Conservation (phyloP, 805 yeast species). For the Sporopachydermia lactativora region DNA sequence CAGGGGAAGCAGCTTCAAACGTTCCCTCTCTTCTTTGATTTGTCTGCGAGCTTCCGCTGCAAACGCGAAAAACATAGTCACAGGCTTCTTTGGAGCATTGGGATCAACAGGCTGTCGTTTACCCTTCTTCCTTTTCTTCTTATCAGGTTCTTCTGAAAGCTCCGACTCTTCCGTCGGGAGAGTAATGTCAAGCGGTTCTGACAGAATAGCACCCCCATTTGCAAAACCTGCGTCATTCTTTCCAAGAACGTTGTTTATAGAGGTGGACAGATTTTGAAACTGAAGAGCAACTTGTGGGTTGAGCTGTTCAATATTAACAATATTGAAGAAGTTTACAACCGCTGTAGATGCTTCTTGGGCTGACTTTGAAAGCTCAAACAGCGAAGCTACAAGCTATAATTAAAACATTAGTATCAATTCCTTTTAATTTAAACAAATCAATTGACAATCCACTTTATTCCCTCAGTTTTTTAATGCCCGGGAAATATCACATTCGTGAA, state of each 20-base stretch:
- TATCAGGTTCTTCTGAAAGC: slow-evolving; percentile 12
- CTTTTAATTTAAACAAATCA: not conserved
- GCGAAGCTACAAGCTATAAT: slow-evolving; percentile 52
- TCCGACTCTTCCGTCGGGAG: slow-evolving; percentile 11
- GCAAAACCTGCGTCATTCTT: slow-evolving; percentile 3
- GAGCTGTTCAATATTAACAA: not conserved
- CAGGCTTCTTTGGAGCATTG: slow-evolving; percentile 89
- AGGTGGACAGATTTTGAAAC: slow-evolving; percentile 14
- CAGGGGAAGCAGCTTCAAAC: slow-evolving; percentile 42
- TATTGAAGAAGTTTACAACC: slow-evolving; percentile 60
- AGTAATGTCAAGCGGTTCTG: slow-evolving; percentile 9
- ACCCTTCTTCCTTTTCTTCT: slow-evolving; percentile 27
- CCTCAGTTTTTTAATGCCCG: no score
- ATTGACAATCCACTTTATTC: not conserved
- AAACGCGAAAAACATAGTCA: slow-evolving; percentile 74
- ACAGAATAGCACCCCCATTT: slow-evolving; percentile 7
- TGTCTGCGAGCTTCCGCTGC: slow-evolving; percentile 60
- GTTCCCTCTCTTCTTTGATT: slow-evolving; percentile 53
- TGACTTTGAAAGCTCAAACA: slow-evolving; percentile 74
- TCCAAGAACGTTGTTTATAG: slow-evolving; percentile 28
- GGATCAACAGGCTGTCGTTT: slow-evolving; percentile 63
- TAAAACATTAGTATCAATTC: slow-evolving; percentile 1
- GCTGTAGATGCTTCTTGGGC: slow-evolving; percentile 77
- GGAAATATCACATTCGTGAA: no score
- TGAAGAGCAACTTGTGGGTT: not conserved